These are phyloP conservation scores for Pseudogymnoascus verrucosus DNA, from an alignment of 2,329 filamentous ascomycete species.

Conservation along the genomic window DNA sequence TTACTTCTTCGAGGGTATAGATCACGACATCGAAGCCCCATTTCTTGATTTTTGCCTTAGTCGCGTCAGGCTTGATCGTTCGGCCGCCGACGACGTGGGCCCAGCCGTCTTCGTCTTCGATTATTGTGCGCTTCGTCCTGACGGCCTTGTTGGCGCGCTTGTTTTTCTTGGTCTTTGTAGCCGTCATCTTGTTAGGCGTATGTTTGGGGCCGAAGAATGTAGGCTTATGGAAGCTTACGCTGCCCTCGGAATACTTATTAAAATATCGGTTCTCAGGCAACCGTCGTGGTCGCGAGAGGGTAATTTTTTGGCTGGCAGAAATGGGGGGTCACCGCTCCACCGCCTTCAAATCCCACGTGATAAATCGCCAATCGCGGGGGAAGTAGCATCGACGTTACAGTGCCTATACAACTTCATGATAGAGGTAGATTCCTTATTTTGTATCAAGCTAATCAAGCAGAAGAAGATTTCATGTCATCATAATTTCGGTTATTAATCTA, in stretches of 20 bases:
- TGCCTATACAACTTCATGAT: neutral
- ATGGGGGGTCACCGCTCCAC: conserved; percentile 4
- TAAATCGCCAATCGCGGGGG: neutral
- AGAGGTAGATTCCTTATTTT: neutral
- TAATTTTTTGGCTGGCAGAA: conserved; percentile 5
- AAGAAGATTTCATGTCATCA: neutral
- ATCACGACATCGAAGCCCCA: neutral
- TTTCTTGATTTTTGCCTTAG: neutral
- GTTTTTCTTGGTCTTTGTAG: neutral
- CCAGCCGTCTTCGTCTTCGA: conserved; percentile 28
- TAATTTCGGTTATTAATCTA: neutral
- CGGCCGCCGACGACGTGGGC: conserved; percentile 25
- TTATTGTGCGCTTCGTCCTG: conserved; percentile 24
- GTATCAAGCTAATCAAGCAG: neutral
- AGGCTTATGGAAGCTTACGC: neutral
- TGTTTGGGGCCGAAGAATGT: neutral
- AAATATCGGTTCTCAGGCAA: neutral
- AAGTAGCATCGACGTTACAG: neutral
- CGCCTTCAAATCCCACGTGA: neutral
- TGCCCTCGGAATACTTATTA: neutral
- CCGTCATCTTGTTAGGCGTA: neutral
- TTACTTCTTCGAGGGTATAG: conserved; percentile 22
- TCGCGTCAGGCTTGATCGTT: neutral
- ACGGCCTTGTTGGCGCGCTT: conserved; percentile 12
- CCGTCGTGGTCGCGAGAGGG: neutral